Evolutionary conservation across 495 filamentous ascomycete genomes (phyloP).

Genomic region (Glutinoglossum americanum): DNA sequence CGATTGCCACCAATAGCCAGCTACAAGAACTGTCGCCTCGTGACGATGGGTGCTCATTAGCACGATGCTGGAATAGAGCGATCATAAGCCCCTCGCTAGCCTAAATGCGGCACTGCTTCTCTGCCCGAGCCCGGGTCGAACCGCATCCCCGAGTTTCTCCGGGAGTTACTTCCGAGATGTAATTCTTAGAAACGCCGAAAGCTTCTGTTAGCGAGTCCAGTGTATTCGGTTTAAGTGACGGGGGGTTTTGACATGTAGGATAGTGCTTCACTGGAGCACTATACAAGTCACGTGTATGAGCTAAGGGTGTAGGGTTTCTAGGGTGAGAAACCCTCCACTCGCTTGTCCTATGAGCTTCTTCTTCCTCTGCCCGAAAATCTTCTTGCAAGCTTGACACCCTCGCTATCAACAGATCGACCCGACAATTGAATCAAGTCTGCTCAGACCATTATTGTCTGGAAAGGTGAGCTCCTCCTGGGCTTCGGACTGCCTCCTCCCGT

Average conservation of each 20-base stretch:
- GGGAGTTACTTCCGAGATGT: not conserved
- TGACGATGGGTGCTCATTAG: not conserved
- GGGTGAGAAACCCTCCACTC: not conserved
- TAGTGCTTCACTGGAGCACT: not conserved
- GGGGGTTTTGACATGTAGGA: not conserved
- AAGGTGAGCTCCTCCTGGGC: not conserved
- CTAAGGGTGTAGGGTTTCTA: not conserved
- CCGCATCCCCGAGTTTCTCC: not conserved
- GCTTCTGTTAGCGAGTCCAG: not conserved
- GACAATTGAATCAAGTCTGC: no score
- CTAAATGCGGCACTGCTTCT: not conserved
- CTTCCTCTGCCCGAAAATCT: not conserved
- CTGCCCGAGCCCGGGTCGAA: not conserved
- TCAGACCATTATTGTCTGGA: not conserved
- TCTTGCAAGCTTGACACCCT: no score
- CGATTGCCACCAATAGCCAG: slow-evolving; percentile 2
- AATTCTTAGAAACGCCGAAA: not conserved
- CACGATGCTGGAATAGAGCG: not conserved
- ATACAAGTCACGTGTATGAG: not conserved
- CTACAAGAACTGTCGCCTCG: not conserved
- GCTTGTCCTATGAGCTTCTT: no score
- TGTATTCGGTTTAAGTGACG: not conserved
- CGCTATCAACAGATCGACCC: no score
- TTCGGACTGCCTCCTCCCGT: no score
- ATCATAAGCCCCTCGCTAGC: not conserved